Conservation (phyloP, 163 green algal species). For the Dunaliella salina region DNA sequence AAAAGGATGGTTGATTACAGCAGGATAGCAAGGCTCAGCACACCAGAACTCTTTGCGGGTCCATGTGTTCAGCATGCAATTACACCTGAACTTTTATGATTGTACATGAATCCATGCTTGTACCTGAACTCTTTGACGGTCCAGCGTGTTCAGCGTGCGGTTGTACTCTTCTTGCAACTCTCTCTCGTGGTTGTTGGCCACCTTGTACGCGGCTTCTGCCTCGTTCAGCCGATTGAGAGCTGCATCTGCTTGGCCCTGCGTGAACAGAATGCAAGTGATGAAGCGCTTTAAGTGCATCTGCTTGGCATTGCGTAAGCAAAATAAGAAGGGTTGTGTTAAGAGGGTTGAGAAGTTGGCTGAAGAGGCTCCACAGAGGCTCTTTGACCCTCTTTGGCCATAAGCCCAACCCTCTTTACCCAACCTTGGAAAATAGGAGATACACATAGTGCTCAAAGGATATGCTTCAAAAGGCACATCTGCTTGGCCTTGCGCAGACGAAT, state of each 20-base stretch:
- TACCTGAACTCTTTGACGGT: slow-evolving; percentile 34
- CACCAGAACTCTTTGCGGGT: slow-evolving; percentile 27
- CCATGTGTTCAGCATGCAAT: slow-evolving; percentile 18
- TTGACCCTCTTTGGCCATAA: too few relatives aligned
- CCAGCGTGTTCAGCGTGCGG: slow-evolving; percentile 20
- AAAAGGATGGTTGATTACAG: too few relatives aligned
- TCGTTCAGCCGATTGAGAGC: not conserved
- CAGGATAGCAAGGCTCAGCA: too few relatives aligned
- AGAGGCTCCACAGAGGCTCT: too few relatives aligned
- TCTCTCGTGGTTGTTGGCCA: slow-evolving; percentile 9
- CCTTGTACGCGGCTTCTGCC: not conserved
- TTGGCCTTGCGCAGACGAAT: not conserved
- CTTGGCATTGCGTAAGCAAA: too few relatives aligned
- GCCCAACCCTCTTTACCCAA: too few relatives aligned
- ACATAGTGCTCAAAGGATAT: too few relatives aligned
- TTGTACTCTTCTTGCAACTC: slow-evolving; percentile 39
- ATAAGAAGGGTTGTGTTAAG: too few relatives aligned
- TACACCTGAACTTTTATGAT: slow-evolving; percentile 38
- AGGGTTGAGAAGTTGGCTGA: too few relatives aligned
- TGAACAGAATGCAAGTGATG: not conserved
- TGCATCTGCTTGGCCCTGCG: not conserved
- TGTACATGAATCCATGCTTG: not conserved
- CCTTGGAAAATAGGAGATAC: too few relatives aligned
- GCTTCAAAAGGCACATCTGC: too few relatives aligned
- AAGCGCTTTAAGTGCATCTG: too few relatives aligned